These are phyloP conservation scores for Paralagenidium karlingii DNA, from an alignment of 352 stramenopile genomes.

Conservation along the genomic window DNA sequence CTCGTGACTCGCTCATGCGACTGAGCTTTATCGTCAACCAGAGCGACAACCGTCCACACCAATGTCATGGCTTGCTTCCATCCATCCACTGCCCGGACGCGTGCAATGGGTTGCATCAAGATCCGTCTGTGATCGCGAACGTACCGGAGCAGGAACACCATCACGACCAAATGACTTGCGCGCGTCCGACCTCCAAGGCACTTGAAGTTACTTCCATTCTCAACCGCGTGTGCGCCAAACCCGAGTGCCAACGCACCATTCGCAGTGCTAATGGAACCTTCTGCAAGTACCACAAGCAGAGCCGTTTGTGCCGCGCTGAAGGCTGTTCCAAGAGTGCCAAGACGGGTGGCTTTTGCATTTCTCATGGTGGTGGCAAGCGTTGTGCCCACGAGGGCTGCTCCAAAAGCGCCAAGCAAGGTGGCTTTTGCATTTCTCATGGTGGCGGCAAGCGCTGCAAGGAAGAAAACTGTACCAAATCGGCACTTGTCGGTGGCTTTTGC, in stretches of 20 bases:
- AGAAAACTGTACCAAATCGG: constrained; percentile 62
- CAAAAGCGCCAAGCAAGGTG: constrained; percentile 77
- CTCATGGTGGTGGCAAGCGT: constrained; percentile 55
- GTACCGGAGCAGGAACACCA: too few relatives aligned
- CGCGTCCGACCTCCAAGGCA: constrained; percentile 2
- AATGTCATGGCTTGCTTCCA: too few relatives aligned
- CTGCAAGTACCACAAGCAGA: constrained; percentile 81
- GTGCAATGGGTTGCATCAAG: constrained; percentile 12
- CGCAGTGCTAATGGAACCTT: constrained; percentile 46
- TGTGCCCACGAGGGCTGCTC: constrained; percentile 58
- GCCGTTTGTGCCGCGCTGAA: constrained; percentile 58
- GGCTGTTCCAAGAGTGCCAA: constrained; percentile 66
- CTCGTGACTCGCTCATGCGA: too few relatives aligned
- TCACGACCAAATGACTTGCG: too few relatives aligned
- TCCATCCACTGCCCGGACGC: constrained; percentile 15
- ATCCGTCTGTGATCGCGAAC: constrained; percentile 1
- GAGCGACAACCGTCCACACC: too few relatives aligned
- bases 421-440: constrained; percentile 70
- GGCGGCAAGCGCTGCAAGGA: constrained; percentile 72
- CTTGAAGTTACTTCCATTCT: constrained; percentile 56
- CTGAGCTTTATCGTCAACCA: constrained; percentile 78
- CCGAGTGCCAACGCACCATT: constrained; percentile 67
- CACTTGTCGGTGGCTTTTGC: constrained; percentile 71
- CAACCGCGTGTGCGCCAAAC: constrained; percentile 69
- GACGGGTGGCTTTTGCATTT: constrained; percentile 64